phyloP scores from a whole-genome alignment of 805 yeast species.

The Candida golubevii region DNA sequence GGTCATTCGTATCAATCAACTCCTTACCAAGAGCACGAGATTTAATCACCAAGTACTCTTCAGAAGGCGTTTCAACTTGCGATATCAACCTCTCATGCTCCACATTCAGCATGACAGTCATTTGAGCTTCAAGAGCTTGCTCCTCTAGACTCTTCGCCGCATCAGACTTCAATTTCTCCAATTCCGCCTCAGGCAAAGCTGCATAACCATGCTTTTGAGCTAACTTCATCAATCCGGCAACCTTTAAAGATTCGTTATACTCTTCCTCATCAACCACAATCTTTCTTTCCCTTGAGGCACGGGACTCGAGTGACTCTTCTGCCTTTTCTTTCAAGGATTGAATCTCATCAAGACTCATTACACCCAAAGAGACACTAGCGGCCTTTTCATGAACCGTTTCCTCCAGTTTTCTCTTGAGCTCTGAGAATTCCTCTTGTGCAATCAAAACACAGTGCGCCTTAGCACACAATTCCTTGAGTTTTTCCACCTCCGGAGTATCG shows the following conservation, averaged over 20 bases:
- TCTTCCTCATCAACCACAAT: slow-evolving; percentile 4
- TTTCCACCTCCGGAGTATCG: slow-evolving; percentile 9
- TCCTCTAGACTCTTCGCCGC: slow-evolving; percentile 10
- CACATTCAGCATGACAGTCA: slow-evolving; percentile 6
- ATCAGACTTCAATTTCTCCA: slow-evolving; percentile 3
- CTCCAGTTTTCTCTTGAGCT: slow-evolving; percentile 5
- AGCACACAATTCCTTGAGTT: slow-evolving; percentile 6
- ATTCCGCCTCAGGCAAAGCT: slow-evolving; percentile 4
- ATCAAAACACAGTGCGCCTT: slow-evolving; percentile 8
- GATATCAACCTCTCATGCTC: slow-evolving; percentile 5
- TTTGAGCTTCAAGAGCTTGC: slow-evolving; percentile 9
- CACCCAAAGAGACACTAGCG: slow-evolving; percentile 7
- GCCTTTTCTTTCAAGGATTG: slow-evolving; percentile 3
- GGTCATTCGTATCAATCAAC: slow-evolving; percentile 10
- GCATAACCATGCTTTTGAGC: slow-evolving; percentile 7
- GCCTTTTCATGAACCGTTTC: slow-evolving; percentile 14
- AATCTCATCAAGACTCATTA: slow-evolving; percentile 9
- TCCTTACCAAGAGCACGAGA: slow-evolving; percentile 5
- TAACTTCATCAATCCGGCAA: slow-evolving; percentile 7
- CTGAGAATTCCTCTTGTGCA: slow-evolving; percentile 1
- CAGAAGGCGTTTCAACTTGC: slow-evolving; percentile 1
- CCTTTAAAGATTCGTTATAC: background rate
- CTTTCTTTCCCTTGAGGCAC: slow-evolving; percentile 9
- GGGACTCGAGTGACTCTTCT: slow-evolving; percentile 8
- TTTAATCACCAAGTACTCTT: slow-evolving; percentile 5